A percentile compares a stretch with the other conserved stretches of the same genome.
These are phyloP conservation scores for Xylariaceae sp. DNA, from an alignment of 2,329 filamentous ascomycete genomes.

Conservation along the genomic window DNA sequence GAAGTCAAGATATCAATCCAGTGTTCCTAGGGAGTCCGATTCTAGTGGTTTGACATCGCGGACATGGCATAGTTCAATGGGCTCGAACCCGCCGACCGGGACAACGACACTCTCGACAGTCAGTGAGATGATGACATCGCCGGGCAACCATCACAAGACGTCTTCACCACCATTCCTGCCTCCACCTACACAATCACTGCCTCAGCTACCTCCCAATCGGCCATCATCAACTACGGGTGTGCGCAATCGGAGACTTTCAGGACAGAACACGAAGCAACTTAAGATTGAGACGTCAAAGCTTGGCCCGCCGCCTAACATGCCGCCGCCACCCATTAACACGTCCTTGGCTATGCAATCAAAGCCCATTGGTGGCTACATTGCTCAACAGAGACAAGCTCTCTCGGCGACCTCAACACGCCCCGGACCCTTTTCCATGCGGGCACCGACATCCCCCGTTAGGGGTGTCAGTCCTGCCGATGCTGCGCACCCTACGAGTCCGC, in stretches of 20 bases:
- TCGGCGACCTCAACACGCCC: constrained; percentile 47
- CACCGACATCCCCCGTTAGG: constrained; percentile 45
- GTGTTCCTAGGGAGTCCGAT: constrained; percentile 78
- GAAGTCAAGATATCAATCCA: constrained; percentile 63
- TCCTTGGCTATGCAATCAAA: constrained; percentile 38
- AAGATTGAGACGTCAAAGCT: constrained; percentile 79
- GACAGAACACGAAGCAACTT: constrained; percentile 79
- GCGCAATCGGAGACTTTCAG: constrained; percentile 78
- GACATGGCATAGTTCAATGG: constrained; percentile 82
- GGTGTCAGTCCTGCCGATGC: constrained; percentile 33
- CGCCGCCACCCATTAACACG: constrained; percentile 34
- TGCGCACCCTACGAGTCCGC: constrained; percentile 42
- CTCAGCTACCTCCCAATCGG: constrained; percentile 50
- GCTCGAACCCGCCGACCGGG: constrained; percentile 73
- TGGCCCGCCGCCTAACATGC: constrained; percentile 35
- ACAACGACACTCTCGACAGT: constrained; percentile 75
- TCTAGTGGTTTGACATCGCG: constrained; percentile 79
- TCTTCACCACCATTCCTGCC: constrained; percentile 48
- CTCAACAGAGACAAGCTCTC: constrained; percentile 51
- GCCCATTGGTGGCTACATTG: constrained; percentile 46
- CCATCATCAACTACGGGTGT: constrained; percentile 57
- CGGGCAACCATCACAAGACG: constrained; percentile 32
- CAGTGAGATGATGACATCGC: constrained; percentile 62
- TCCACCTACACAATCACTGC: constrained; percentile 57
- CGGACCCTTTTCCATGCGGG: constrained; percentile 42